These are phyloP conservation scores for Termitomyces sp. DNA, from an alignment of 768 basidiomycete genomes.

Conservation along the genomic window DNA sequence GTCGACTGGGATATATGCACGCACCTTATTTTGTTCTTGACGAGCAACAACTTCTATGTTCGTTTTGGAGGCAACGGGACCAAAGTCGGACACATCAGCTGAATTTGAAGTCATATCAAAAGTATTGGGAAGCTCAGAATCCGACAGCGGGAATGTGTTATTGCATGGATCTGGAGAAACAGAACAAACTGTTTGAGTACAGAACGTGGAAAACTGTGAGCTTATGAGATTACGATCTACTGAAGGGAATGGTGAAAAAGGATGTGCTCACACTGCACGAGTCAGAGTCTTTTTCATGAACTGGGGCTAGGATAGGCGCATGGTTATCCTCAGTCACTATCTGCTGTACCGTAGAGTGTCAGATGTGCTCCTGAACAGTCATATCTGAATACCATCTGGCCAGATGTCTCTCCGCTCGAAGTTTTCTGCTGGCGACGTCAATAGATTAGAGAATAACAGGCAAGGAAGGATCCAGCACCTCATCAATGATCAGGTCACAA, in stretches of 20 bases:
- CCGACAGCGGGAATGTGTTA: conserved; percentile 22
- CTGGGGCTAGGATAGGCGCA: neutral
- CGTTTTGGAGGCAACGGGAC: neutral
- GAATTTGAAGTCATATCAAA: conserved; percentile 21
- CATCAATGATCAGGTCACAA: neutral
- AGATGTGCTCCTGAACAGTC: neutral
- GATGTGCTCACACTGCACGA: neutral
- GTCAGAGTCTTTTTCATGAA: conserved; percentile 1
- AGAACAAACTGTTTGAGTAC: neutral
- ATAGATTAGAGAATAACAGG: neutral
- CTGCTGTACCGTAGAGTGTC: neutral
- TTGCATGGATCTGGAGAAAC: conserved; percentile 12
- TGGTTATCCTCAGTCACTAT: neutral
- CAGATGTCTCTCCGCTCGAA: neutral
- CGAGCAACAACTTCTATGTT: neutral
- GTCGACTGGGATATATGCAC: conserved; percentile 1
- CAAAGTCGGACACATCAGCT: neutral
- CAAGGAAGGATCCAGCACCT: neutral
- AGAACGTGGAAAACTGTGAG: neutral
- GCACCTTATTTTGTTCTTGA: conserved; percentile 2
- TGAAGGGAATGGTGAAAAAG: neutral
- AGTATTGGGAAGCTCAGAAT: conserved; percentile 20
- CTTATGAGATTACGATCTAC: neutral
- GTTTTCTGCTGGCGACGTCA: conserved; percentile 1
- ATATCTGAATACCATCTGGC: neutral